Evolutionary conservation across 2,329 filamentous ascomycete species (phyloP).

Genomic region (Podosphaera fusca): DNA sequence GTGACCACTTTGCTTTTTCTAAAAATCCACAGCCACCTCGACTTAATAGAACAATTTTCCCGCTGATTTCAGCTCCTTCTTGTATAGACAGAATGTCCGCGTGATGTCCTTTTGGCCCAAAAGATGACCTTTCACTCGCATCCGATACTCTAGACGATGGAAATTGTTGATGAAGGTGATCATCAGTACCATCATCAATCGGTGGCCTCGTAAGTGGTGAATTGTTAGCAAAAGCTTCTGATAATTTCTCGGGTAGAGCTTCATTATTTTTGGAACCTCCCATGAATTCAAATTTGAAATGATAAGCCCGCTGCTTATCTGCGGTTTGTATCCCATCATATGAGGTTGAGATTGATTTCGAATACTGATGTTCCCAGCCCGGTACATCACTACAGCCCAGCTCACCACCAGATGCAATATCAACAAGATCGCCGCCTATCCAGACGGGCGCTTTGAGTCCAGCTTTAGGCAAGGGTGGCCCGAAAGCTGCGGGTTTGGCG

Average conservation of each 20-base stretch:
- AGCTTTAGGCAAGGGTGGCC: conserved; percentile 47
- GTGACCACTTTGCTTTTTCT: conserved; percentile 94
- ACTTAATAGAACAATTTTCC: conserved; percentile 78
- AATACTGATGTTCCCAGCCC: conserved; percentile 43
- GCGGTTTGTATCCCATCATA: too few species aligned
- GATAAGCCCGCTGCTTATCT: too few species aligned
- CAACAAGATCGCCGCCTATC: conserved; percentile 80
- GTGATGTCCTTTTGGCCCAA: conserved; percentile 23
- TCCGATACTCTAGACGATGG: conserved; percentile 18
- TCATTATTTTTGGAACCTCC: too few species aligned
- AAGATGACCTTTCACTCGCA: conserved; percentile 7
- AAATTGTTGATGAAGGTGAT: conserved; percentile 44
- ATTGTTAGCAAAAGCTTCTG: conserved; percentile 6
- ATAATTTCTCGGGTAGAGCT: neutral
- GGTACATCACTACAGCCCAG: conserved; percentile 87
- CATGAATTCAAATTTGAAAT: too few species aligned
- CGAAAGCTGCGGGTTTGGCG: conserved; percentile 80
- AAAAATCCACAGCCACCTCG: conserved; percentile 88
- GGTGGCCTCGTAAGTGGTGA: conserved; percentile 9
- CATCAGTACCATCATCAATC: conserved; percentile 57
- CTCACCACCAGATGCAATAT: conserved; percentile 51
- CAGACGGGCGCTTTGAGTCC: conserved; percentile 78
- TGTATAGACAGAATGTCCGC: conserved; percentile 83
- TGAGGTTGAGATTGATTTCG: conserved; percentile 7
- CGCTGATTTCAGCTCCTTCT: conserved; percentile 75